Base-by-base conservation (phyloP, 2,329 filamentous ascomycete species). In the Aureobasidium pullulans region DNA sequence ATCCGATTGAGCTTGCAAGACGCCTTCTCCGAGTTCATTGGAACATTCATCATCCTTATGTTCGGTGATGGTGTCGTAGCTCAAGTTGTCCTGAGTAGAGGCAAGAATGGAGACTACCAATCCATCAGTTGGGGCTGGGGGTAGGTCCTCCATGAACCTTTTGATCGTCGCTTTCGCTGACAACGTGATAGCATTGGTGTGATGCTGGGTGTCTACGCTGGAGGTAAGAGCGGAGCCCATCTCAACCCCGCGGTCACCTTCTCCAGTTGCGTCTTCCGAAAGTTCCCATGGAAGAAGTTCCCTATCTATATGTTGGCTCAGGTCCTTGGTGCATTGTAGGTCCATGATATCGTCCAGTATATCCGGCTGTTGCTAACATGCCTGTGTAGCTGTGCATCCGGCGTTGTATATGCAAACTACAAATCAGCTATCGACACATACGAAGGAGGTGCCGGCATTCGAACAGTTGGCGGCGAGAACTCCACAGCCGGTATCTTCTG, bases 1-100 rank as follows among this genome's bases (percentile, higher is more conserved):
- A 70, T 84, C 31, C 77, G 84, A 44, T 71, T 75, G 19, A 65
- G 71, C 31, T 73, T 81, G 39, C 77, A 80, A 61, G 84, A 87
- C 62, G 80, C 79, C 1, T 83, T 88, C 64, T 82, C 83, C 1
- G 85, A 89, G 64, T 88, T 88, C 72, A 80, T 86, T 52, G 85
- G 85, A 7, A 85, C 83, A 11, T 84, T 89, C 74, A 79, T 86
- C 58, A 71, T 89, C 62, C 76, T 89, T 61, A 72, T 89, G 42
- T 89, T 89, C 65, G 86, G 86, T 4, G 82, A 89, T 62, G 86
- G 84, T n/a, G 83, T 83, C 58, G 84, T 89, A 19, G 86, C 86
- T 3, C 87, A 89, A 69, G 85, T 88, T 0, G 73, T 84, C 0
- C 77, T 89, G 11, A 85, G 82, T 60, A 70, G 64, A 4, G 70